phyloP scores from a whole-genome alignment of 2,329 filamentous ascomycete genomes.

The Fusarium temperatum region DNA sequence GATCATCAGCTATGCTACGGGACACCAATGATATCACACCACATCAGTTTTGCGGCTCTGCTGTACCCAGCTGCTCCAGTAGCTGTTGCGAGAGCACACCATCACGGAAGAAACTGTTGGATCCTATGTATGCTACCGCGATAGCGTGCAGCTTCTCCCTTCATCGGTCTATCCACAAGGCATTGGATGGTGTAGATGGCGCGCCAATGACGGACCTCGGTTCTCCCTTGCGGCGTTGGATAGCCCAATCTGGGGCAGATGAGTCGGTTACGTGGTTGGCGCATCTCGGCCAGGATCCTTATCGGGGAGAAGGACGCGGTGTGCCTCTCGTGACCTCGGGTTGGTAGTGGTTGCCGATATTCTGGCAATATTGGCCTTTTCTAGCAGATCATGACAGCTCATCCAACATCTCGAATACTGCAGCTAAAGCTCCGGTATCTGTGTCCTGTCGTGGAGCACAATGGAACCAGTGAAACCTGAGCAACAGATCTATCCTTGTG shows the following conservation, averaged over 20 bases:
- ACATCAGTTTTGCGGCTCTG: constrained; percentile 43
- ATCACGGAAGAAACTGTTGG: constrained; percentile 14
- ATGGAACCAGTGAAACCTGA: constrained; percentile 15
- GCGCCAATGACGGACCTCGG: constrained; percentile 32
- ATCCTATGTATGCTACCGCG: constrained; percentile 13
- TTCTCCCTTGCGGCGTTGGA: constrained; percentile 19
- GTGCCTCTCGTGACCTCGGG: constrained; percentile 25
- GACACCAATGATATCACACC: constrained; percentile 42
- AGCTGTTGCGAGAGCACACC: constrained; percentile 31
- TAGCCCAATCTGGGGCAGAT: constrained; percentile 32
- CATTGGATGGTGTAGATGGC: constrained; percentile 14
- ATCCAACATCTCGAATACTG: constrained; percentile 31
- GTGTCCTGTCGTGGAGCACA: constrained; percentile 17
- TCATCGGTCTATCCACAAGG: constrained; percentile 14
- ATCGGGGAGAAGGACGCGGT: constrained; percentile 20
- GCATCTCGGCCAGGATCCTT: constrained; percentile 19
- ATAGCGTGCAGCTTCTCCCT: constrained; percentile 11
- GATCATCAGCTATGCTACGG: constrained; percentile 19
- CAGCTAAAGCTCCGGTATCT: constrained; percentile 32
- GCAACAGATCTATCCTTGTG: constrained; percentile 2
- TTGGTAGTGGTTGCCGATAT: constrained; percentile 18
- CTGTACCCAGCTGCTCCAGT: constrained; percentile 13
- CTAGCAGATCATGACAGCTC: constrained; percentile 37
- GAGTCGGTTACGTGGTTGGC: constrained; percentile 27
- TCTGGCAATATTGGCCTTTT: constrained; percentile 14